A percentile compares a stretch with the other conserved stretches of the same genome.
phyloP scores from a whole-genome alignment of 2,329 filamentous ascomycete genomes.

The Fusarium fujikuroi region DNA sequence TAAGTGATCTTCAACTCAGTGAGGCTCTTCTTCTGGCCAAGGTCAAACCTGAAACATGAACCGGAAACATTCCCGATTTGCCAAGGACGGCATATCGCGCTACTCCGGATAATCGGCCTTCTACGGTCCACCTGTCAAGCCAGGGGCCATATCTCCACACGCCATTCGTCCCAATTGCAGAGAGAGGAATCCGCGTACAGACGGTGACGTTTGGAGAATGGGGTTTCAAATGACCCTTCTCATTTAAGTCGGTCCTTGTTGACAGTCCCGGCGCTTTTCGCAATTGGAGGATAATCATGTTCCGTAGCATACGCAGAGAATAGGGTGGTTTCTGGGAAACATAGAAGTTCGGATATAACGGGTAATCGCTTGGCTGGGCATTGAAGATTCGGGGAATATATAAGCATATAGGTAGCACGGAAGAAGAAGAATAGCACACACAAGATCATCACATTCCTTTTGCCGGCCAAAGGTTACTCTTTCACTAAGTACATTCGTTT shows the following conservation, averaged over 20 bases:
- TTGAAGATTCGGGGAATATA: neutral
- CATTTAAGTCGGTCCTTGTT: conserved; percentile 14
- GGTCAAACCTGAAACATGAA: neutral
- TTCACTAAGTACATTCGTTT: conserved; percentile 7
- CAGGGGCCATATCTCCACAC: neutral
- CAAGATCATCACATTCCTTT: conserved; percentile 19
- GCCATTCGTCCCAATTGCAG: neutral
- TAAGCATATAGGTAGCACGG: neutral
- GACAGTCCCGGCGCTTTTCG: accelerated
- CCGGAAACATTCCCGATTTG: neutral
- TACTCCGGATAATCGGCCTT: neutral
- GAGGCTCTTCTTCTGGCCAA: neutral
- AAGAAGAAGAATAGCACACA: neutral
- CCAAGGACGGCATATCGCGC: neutral
- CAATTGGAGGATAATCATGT: conserved; percentile 24
- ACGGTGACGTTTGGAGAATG: neutral
- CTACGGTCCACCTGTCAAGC: neutral
- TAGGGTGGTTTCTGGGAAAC: neutral
- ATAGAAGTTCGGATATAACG: conserved; percentile 3
- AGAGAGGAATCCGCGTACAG: neutral
- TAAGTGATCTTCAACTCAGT: neutral
- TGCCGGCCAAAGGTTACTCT: conserved; percentile 27
- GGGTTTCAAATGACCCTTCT: neutral
- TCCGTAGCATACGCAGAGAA: neutral
- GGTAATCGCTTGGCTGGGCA: neutral